Percentiles rank a stretch among this genome's conserved stretches.
phyloP scores from a whole-genome alignment of 495 filamentous ascomycete genomes.

The Trichoderma gamsii region DNA sequence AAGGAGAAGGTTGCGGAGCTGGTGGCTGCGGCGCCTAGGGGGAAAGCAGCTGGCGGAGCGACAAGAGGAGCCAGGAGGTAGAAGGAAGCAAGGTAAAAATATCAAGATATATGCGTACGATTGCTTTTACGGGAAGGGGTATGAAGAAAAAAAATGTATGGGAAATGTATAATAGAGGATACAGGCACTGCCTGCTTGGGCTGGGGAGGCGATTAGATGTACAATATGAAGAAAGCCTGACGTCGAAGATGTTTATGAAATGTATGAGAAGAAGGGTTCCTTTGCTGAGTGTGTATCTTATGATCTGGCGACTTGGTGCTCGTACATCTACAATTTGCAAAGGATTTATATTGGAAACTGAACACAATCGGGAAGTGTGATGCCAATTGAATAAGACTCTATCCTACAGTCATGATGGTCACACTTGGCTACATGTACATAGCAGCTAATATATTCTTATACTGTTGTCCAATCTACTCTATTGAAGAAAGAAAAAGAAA shows the following conservation, averaged over 20 bases:
- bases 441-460: no score
- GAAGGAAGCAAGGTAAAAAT: no score
- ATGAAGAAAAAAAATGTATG: neutral
- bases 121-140: neutral
- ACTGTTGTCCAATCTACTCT: no score
- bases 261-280: neutral
- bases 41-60: neutral
- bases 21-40: constrained; percentile 3
- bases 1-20: constrained; percentile 13
- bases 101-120: neutral
- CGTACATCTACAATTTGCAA: no score
- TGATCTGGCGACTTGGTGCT: no score
- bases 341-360: no score
- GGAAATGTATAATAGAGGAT: constrained; percentile 3
- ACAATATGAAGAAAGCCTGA: constrained; percentile 5
- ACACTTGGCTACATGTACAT: no score
- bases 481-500: no score
- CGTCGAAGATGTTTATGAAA: neutral
- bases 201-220: neutral
- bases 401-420: no score
- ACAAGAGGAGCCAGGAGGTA: neutral
- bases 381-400: no score
- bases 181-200: neutral
- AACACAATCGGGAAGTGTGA: no score
- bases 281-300: neutral